A percentile compares a stretch with the other conserved stretches of the same genome.
phyloP scores from a whole-genome alignment of 495 filamentous ascomycete genomes.

The Gamarada debralockiae region DNA sequence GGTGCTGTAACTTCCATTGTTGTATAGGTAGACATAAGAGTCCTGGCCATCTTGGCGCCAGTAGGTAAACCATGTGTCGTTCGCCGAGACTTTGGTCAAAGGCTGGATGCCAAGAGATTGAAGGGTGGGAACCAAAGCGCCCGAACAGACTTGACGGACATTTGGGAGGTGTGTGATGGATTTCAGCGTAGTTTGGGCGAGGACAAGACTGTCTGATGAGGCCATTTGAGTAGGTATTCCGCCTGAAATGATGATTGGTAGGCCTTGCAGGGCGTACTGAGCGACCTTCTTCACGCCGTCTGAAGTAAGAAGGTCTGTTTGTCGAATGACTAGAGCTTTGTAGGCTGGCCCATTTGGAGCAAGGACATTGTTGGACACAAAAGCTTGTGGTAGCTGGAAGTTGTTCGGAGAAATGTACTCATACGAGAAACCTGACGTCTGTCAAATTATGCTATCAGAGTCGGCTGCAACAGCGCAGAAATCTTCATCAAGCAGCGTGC shows the following conservation, averaged over 20 bases:
- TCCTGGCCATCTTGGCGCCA: conserved; percentile 15
- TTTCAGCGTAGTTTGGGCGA: conserved; percentile 8
- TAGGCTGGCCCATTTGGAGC: not conserved
- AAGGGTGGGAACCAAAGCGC: not conserved
- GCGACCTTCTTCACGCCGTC: not conserved
- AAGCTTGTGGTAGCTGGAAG: not conserved
- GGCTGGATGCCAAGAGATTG: conserved; percentile 1
- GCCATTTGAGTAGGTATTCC: conserved; percentile 3
- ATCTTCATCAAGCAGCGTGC: not conserved
- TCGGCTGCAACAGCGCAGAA: too few relatives aligned
- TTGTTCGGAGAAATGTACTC: not conserved
- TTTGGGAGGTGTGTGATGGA: conserved; percentile 13
- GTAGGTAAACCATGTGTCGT: conserved; percentile 3
- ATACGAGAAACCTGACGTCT: not conserved
- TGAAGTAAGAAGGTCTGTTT: not conserved
- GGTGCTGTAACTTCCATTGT: conserved; percentile 26
- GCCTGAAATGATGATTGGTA: not conserved
- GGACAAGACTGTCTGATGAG: not conserved
- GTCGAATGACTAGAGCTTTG: not conserved
- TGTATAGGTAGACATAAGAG: conserved; percentile 39
- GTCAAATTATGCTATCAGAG: too few relatives aligned
- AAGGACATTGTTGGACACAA: not conserved
- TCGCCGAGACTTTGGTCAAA: not conserved
- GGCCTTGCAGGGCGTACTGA: not conserved
- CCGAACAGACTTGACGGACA: not conserved